Base-by-base conservation (phyloP, 2,329 filamentous ascomycete species). In the Cordyceps farinosa region DNA sequence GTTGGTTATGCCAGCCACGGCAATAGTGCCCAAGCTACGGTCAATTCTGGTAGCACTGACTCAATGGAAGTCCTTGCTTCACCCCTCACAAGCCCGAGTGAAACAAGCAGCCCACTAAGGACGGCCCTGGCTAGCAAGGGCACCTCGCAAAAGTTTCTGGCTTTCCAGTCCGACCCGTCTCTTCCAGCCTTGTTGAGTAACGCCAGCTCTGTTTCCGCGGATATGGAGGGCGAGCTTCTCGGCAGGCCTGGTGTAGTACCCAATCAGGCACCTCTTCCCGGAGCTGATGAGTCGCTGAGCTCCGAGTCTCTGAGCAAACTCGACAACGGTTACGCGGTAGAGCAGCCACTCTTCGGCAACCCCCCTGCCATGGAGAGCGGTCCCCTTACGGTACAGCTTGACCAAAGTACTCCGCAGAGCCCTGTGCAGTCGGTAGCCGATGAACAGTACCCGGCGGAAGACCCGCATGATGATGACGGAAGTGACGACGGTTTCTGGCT, bases 161-260 rank as follows among this genome's bases (percentile, higher is more conserved):
- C 77, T 3, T 87, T 87, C 71, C 84, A 84, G 62, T 88, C 86
- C 3, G 86, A 88, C 59, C 86, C 85, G 0, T 89, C 86, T 5
- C 74, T 89, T 3, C 86, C 86, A 11, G 85, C 86, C 7, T 75
- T 88, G 8, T 77, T 88, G 11, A 88, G 86, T 63, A 84, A 86
- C 11, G 84, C 85, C 9, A 87, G 85, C 69, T 89, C 86, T 2
- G 80, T 88, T 10, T 88, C 85, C 15, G 84, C 83, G 1, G 86
- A 88, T 67, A 76, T 82, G 29, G 86, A 89, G 66, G 84, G 81
- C 1, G 86, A 88, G 55, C 84, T 87, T 45, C 75, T 87, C 3
- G 75, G 80, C 61, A 77, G 75, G 29, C 83, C 82, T 10, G 81
- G 79, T 5, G 74, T 78, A 6, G 75, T 83, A 7, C 76, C 75